Percentiles rank a stretch among this genome's conserved stretches.
Evolutionary conservation across 768 basidiomycete genomes (phyloP).

Genomic region (Trametes elegans): DNA sequence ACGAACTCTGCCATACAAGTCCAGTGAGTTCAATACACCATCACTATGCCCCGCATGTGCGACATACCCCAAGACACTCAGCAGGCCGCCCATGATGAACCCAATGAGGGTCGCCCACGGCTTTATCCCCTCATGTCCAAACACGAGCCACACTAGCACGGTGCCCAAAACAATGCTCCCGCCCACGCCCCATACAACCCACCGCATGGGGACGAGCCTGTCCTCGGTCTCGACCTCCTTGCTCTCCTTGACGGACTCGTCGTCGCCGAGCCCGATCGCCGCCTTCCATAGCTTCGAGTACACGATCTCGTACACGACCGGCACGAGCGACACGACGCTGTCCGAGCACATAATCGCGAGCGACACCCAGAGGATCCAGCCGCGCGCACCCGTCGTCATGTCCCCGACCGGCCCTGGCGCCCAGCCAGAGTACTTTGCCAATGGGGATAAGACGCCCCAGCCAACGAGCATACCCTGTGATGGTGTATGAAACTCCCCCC

Average conservation of each 20-base stretch:
- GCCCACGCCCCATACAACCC: constrained; percentile 72
- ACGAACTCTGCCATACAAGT: constrained; percentile 58
- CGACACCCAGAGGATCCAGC: constrained; percentile 96
- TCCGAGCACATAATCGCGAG: constrained; percentile 96
- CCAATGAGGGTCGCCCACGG: constrained; percentile 93
- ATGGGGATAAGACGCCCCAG: constrained; percentile 90
- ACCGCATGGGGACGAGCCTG: constrained; percentile 73
- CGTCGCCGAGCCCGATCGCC: constrained; percentile 7
- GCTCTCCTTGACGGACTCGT: constrained; percentile 38
- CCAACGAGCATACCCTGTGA: constrained; percentile 91
- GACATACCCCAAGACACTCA: constrained; percentile 84
- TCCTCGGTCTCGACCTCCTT: constrained; percentile 76
- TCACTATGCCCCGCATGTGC: neutral
- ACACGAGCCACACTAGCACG: constrained; percentile 81
- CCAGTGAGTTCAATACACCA: neutral
- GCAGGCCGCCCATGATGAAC: constrained; percentile 74
- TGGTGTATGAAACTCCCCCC: neutral
- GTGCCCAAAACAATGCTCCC: constrained; percentile 68
- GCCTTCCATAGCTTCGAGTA: constrained; percentile 28
- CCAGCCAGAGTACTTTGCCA: constrained; percentile 83
- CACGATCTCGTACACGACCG: constrained; percentile 60
- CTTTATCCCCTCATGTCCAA: constrained; percentile 88
- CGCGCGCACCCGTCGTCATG: constrained; percentile 85
- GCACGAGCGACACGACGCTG: constrained; percentile 80
- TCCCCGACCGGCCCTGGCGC: constrained; percentile 90